Conservation (phyloP, 495 filamentous ascomycete species). For the Hypoxylon crocopeplum region DNA sequence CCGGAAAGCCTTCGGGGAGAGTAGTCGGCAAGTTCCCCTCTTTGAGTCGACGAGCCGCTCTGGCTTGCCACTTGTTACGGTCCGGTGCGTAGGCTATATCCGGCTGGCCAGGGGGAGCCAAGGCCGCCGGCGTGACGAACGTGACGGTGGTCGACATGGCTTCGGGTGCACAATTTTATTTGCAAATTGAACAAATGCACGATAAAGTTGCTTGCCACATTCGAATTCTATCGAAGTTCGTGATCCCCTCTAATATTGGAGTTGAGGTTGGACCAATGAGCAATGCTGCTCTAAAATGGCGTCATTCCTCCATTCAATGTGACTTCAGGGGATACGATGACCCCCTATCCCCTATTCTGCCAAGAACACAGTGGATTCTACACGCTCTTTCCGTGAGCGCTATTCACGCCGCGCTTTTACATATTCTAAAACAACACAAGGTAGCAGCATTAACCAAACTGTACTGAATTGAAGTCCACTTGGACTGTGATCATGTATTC, state of each 20-base stretch:
- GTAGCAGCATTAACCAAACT: no score
- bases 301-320: slow-evolving; percentile 29
- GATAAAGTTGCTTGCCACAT: no score
- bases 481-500: no score
- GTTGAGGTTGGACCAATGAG: slow-evolving; percentile 19
- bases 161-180: neutral
- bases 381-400: no score
- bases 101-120: slow-evolving; percentile 45
- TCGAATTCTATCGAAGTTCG: neutral
- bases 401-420: no score
- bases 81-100: slow-evolving; percentile 67
- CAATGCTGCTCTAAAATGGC: slow-evolving; percentile 30
- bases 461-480: no score
- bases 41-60: slow-evolving; percentile 50
- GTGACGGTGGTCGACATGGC: slow-evolving; percentile 34
- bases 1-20: slow-evolving; percentile 60
- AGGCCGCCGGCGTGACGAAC: no score
- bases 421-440: no score
- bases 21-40: slow-evolving; percentile 49
- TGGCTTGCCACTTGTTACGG: slow-evolving; percentile 60
- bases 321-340: no score
- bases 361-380: no score
- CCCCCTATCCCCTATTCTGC: no score
- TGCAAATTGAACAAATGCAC: neutral
- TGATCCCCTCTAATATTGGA: neutral